Conservation (phyloP, 2,329 filamentous ascomycete genomes). For the Colletotrichum phormii region DNA sequence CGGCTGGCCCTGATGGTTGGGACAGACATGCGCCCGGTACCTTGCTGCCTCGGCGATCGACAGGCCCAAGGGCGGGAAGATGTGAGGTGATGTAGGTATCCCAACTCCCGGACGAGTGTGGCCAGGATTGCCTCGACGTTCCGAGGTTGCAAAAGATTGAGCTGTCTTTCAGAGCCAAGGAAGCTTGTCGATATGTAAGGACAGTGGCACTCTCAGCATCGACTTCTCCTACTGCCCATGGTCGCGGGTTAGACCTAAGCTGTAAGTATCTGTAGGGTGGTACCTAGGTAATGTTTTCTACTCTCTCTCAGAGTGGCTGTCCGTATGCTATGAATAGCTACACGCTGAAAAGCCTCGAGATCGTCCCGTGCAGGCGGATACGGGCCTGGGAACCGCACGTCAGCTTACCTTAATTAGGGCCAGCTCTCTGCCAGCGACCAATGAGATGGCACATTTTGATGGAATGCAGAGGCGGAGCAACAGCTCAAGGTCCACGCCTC, state of each 20-base stretch:
- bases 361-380: constrained; percentile 8
- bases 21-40: background rate
- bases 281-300: too few relatives aligned
- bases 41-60: background rate
- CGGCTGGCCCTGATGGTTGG: background rate
- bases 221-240: too few relatives aligned
- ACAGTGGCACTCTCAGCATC: too few relatives aligned
- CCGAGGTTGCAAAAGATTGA: background rate
- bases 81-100: background rate
- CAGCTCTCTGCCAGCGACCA: background rate
- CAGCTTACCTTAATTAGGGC: background rate
- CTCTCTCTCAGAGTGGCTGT: too few relatives aligned
- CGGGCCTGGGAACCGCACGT: background rate
- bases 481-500: background rate
- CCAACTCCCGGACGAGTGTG: background rate
- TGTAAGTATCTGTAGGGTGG: too few relatives aligned
- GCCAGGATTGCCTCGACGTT: background rate
- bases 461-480: constrained; percentile 1
- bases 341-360: background rate
- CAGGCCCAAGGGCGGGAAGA: background rate
- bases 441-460: background rate
- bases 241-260: too few relatives aligned
- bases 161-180: background rate
- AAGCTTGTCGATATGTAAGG: too few relatives aligned
- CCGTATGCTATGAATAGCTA: constrained; percentile 9